Conservation (phyloP, 2,329 filamentous ascomycete genomes). For the Epichloe coenophiala region DNA sequence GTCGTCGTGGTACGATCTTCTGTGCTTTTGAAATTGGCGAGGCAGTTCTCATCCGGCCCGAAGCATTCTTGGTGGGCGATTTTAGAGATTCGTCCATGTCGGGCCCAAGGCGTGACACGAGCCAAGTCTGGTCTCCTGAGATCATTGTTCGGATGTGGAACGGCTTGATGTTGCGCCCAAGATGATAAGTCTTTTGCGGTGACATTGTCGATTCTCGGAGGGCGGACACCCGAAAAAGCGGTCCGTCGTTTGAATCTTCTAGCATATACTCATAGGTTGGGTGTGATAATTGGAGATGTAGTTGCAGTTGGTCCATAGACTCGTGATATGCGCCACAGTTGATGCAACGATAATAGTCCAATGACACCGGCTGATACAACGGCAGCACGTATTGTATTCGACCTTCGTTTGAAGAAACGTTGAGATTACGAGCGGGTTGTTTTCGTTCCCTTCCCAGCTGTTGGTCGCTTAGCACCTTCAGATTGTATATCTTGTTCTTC, state of each 20-base stretch:
- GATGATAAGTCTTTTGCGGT: slow-evolving; percentile 26
- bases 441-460: slow-evolving; percentile 39
- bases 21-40: slow-evolving; percentile 10
- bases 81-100: slow-evolving; percentile 15
- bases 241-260: slow-evolving; percentile 22
- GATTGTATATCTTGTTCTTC: slow-evolving; percentile 41
- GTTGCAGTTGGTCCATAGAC: slow-evolving; percentile 32
- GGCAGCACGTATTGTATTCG: slow-evolving; percentile 33
- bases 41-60: slow-evolving; percentile 12
- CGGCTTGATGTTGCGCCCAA: slow-evolving; percentile 27
- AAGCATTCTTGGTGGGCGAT: slow-evolving; percentile 11
- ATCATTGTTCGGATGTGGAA: slow-evolving; percentile 32
- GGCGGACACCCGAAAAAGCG: slow-evolving; percentile 26
- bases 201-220: slow-evolving; percentile 14
- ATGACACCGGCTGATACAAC: slow-evolving; percentile 28
- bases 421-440: slow-evolving; percentile 17
- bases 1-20: slow-evolving; percentile 5
- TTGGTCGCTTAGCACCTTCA: slow-evolving; percentile 45
- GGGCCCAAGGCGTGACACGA: slow-evolving; percentile 27
- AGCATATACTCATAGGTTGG: slow-evolving; percentile 30
- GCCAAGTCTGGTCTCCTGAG: slow-evolving; percentile 33
- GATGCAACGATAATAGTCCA: slow-evolving; percentile 38
- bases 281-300: slow-evolving; percentile 34
- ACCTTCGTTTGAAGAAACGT: slow-evolving; percentile 21
- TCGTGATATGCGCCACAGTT: slow-evolving; percentile 34